Conservation (phyloP, 2,329 filamentous ascomycete species). For the Monosporascus ibericus region DNA sequence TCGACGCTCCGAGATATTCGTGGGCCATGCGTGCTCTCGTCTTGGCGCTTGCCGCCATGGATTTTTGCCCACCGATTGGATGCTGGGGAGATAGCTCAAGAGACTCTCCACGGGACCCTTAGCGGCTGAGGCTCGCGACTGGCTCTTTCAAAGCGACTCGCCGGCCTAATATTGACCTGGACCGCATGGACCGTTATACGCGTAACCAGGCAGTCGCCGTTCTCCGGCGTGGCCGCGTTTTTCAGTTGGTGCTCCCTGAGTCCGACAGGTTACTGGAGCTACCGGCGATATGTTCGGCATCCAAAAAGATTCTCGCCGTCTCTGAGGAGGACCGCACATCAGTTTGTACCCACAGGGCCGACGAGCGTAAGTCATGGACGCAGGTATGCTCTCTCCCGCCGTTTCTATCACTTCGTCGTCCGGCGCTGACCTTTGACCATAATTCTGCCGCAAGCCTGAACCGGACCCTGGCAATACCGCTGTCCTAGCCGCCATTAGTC, state of each 20-base stretch:
- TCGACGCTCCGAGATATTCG: constrained; percentile 6
- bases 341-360: constrained; percentile 9
- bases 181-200: constrained; percentile 2
- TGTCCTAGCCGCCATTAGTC: constrained; percentile 4
- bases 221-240: constrained; percentile 10
- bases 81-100: background rate
- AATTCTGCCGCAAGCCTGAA: constrained; percentile 8
- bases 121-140: constrained; percentile 2
- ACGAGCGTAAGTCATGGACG: constrained; percentile 11
- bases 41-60: constrained; percentile 7
- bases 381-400: background rate
- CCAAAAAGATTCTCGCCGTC: constrained; percentile 2
- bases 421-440: background rate
- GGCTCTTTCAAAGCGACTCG: constrained; percentile 11
- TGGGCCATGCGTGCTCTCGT: constrained; percentile 8
- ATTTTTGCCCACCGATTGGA: constrained; percentile 7
- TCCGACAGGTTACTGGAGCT: background rate
- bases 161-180: constrained; percentile 2
- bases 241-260: constrained; percentile 4
- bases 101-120: constrained; percentile 3
- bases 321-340: constrained; percentile 1
- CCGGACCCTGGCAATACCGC: constrained; percentile 1
- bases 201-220: constrained; percentile 7
- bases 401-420: background rate
- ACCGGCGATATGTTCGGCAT: constrained; percentile 3